phyloP scores from a whole-genome alignment of 352 stramenopile species.

The Blastocystis sp. region DNA sequence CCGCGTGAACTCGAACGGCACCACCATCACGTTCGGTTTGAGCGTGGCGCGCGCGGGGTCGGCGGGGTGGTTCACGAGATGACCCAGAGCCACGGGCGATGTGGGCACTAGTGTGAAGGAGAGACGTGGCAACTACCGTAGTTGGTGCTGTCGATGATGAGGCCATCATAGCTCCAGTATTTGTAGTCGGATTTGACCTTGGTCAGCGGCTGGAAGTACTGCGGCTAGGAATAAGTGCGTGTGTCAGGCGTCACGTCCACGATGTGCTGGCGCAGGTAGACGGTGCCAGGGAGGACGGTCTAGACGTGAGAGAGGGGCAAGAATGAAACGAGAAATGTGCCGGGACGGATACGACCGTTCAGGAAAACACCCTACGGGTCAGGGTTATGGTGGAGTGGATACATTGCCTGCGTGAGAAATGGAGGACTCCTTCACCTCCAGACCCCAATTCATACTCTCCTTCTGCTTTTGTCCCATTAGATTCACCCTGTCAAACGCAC shows the following conservation, averaged over 20 bases:
- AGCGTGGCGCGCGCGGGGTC: not conserved
- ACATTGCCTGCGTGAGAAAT: constrained; percentile 11
- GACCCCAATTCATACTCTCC: constrained; percentile 43
- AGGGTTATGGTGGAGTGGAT: not conserved
- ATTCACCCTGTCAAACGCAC: not conserved
- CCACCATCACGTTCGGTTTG: constrained; percentile 64
- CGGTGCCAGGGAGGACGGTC: constrained; percentile 50
- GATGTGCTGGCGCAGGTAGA: constrained; percentile 61
- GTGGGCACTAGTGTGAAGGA: not conserved
- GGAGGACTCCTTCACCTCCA: constrained; percentile 24
- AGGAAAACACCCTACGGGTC: constrained; percentile 20
- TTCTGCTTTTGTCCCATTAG: not conserved
- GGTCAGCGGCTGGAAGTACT: constrained; percentile 45
- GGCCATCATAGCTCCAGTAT: constrained; percentile 61
- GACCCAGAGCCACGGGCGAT: constrained; percentile 10
- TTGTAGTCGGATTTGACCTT: constrained; percentile 57
- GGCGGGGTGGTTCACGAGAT: constrained; percentile 50
- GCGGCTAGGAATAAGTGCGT: not conserved
- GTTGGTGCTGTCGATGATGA: constrained; percentile 58
- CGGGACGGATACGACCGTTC: constrained; percentile 53
- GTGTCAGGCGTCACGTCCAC: not conserved
- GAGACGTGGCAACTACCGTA: not conserved
- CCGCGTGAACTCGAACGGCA: constrained; percentile 43
- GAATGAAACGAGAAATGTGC: not conserved
- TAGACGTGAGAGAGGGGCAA: not conserved